Conservation (phyloP, 176 grass and related monocot species). For the Aegilops speltoides region DNA sequence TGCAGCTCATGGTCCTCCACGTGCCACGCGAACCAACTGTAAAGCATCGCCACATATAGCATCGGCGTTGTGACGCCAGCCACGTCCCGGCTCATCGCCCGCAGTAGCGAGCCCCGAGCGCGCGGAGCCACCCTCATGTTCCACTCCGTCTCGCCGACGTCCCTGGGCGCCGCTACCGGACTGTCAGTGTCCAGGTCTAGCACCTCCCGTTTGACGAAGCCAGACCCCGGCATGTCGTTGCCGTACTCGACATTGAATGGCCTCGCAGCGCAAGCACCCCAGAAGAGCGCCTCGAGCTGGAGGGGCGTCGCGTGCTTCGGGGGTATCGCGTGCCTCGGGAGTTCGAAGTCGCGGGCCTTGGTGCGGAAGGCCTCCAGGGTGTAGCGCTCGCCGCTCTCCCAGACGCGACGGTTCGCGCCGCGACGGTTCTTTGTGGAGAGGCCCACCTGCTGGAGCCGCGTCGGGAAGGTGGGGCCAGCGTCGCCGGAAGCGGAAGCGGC, state of each 20-base stretch:
- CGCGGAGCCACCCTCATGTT: slow-evolving; percentile 94
- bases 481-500: slow-evolving; percentile 26
- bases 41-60: slow-evolving; percentile 98
- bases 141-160: slow-evolving; percentile 93
- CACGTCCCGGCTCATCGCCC: slow-evolving; percentile 85
- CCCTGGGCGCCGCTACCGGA: slow-evolving; percentile 33
- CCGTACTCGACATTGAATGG: slow-evolving; percentile 94
- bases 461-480: slow-evolving; percentile 65
- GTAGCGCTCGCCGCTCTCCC: slow-evolving; percentile 94
- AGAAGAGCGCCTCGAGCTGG: slow-evolving; percentile 90
- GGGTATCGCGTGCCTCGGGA: slow-evolving; percentile 44
- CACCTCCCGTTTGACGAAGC: slow-evolving; percentile 48
- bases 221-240: slow-evolving; percentile 98
- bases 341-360: slow-evolving; percentile 78
- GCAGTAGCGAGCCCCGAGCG: slow-evolving; percentile 67
- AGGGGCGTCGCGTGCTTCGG: slow-evolving; percentile 45
- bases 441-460: slow-evolving; percentile 92
- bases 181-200: slow-evolving; percentile 20
- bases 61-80: slow-evolving; percentile 96
- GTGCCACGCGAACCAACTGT: slow-evolving; percentile 99
- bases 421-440: slow-evolving; percentile 81
- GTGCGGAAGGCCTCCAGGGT: slow-evolving; percentile 81
- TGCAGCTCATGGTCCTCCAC: slow-evolving; percentile 99
- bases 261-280: slow-evolving; percentile 78
- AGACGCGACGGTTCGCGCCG: slow-evolving; percentile 75